Evolutionary conservation across 2,329 filamentous ascomycete genomes (phyloP), one percentile per base, ranked within the genome.

Genomic region (Fusarium sp.): DNA sequence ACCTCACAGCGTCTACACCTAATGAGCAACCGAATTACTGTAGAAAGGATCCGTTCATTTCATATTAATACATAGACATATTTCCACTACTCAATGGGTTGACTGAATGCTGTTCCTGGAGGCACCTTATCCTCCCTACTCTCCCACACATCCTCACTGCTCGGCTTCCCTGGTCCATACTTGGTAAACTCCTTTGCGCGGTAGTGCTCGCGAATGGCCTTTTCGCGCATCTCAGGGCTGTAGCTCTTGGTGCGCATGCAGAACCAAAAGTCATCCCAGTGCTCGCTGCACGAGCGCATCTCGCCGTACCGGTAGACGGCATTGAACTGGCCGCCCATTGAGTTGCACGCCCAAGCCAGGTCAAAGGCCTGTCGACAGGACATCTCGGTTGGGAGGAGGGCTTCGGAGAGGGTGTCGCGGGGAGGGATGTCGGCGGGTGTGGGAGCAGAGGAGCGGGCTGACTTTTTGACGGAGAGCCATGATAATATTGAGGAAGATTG

Each of bases 231-330:
- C 39, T 82, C 78, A 24, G 85, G 83, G 1, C 82, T 76, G 71
- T 87, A 87, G 2, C 84, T 83, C 70, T 90, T 88, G 34, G 88
- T 88, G 64, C 91, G 88, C 93, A 98, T 97, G 82, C 95, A 99
- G 79, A 97, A 94, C 91, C 93, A 96, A 78, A 97, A 98, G 76
- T 97, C 91, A 60, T 89, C 85, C 93, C 94, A 97, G 63, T 93
- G 88, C 67, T 96, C 90, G 61, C 83, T 86, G 82, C 95, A 99
- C 4, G 85, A 83, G 40, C 89, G 86, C 71, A 96, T 80, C 38
- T 82, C 80, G 61, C 95, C 95, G 73, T 92, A 89, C 35, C 95
- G 90, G 82, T 98, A 99, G 34, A 98, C 85, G 71, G 92, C 88
- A 71, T 91, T 93, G 82, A 93, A 97, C 76, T 98, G 93, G 1